Conservation (phyloP, 306 rosid species). For the Cucumis hystrix region DNA sequence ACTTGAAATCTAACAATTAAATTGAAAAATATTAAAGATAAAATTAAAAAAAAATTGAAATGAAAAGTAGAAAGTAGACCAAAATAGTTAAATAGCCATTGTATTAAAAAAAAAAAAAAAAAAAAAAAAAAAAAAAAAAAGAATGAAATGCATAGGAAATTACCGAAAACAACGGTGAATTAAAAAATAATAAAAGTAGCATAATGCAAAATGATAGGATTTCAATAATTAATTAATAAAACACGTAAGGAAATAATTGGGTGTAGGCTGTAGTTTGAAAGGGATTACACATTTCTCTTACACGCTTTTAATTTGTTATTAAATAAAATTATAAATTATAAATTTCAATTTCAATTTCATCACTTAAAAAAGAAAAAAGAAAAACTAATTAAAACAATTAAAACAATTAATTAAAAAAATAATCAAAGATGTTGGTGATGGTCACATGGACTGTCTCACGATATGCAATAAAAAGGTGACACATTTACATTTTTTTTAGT, state of each 20-base stretch:
- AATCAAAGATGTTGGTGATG: not conserved
- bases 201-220: not conserved
- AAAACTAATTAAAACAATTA: not conserved
- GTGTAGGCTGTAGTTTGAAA: not conserved
- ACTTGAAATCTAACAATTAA: too few relatives aligned
- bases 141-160: not conserved
- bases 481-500: not conserved
- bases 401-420: not conserved
- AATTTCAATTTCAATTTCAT: too few relatives aligned
- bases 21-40: too few relatives aligned
- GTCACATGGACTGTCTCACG: slow-evolving; percentile 1
- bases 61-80: too few relatives aligned
- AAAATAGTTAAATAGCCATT: too few relatives aligned
- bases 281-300: not conserved
- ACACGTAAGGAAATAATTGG: not conserved
- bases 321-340: not conserved
- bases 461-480: not conserved
- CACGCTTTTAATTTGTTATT: not conserved
- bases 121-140: too few relatives aligned
- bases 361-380: not conserved
- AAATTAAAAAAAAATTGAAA: too few relatives aligned
- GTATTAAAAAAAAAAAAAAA: too few relatives aligned
- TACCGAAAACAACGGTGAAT: not conserved
- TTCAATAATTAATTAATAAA: not conserved
- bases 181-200: not conserved